phyloP scores from a whole-genome alignment of 2,329 filamentous ascomycete species.

The Aspergillus awamori region DNA sequence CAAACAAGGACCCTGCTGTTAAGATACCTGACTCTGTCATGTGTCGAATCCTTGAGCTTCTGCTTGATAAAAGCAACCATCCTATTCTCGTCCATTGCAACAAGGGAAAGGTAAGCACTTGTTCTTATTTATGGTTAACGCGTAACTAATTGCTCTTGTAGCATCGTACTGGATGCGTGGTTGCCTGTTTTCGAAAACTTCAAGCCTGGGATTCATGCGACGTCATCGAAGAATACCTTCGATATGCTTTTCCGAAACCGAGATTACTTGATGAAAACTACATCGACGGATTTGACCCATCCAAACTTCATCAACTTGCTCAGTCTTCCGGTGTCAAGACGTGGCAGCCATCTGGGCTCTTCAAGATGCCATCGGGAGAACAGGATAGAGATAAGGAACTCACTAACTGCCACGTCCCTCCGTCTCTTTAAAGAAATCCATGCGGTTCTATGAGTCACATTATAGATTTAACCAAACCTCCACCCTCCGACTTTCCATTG shows the following conservation, averaged over 20 bases:
- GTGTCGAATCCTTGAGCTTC: slow-evolving; percentile 68
- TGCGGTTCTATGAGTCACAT: neutral
- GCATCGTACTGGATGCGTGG: slow-evolving; percentile 89
- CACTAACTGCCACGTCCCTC: slow-evolving; percentile 11
- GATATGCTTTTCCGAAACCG: slow-evolving; percentile 58
- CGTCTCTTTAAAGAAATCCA: neutral
- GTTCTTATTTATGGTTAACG: no score
- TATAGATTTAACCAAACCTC: neutral
- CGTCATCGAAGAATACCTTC: slow-evolving; percentile 73
- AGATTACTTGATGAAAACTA: slow-evolving; percentile 41
- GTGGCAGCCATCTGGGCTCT: slow-evolving; percentile 16
- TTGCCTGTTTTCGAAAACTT: slow-evolving; percentile 75
- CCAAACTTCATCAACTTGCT: slow-evolving; percentile 23
- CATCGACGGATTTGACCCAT: slow-evolving; percentile 31
- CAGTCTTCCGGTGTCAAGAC: slow-evolving; percentile 21
- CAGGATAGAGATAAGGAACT: slow-evolving; percentile 11
- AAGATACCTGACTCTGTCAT: slow-evolving; percentile 69
- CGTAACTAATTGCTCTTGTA: slow-evolving; percentile 36
- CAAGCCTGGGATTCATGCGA: slow-evolving; percentile 66
- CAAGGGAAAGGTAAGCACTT: slow-evolving; percentile 70
- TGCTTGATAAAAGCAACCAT: slow-evolving; percentile 73
- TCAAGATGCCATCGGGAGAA: slow-evolving; percentile 7
- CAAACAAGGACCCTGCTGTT: slow-evolving; percentile 77
- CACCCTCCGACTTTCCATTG: neutral
- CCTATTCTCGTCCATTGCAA: slow-evolving; percentile 91